Evolutionary conservation across 495 filamentous ascomycete genomes (phyloP), one percentile per base, ranked within the genome.

Genomic region (Entonaema liquescens): DNA sequence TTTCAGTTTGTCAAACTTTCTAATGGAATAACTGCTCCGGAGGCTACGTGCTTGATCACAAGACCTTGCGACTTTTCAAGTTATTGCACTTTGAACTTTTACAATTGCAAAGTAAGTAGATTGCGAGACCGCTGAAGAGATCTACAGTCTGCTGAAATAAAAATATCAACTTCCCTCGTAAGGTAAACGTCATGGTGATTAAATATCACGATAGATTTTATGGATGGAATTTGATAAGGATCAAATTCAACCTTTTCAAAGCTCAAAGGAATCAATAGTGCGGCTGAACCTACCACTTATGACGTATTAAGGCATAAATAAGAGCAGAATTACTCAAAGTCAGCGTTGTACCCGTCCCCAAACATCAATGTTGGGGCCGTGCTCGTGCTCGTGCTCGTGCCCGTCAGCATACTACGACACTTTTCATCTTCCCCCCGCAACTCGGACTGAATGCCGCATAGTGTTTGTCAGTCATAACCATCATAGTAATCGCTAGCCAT

Each of bases 1-100:
- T 47, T 47, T 47, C 42, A 11, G 19, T 47, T 47, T 47, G 42
- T 47, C 42, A 47, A 47, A 21, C 19, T 47, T 47, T 47, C 42
- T 12, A 21, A 19, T 1, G 8, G 2, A 47, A 47, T 47, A 47
- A 12, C 17, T 47, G 17, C 19, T 8, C 17, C 19, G 6, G 17
- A 47, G 8, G 42, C 42, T 23, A 47, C 11, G 19, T 23, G 11
- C n/a, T 47, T 47, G 42, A 21, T 47, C 42, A 11, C 8, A 8
- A 47, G 42, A 8, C 42, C 1, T 44, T 44, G 17, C 17, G 19
- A 44, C 17, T 44, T 44, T 8, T 9, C 7, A 9, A 44, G 40
- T 19, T 47, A 23, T 47, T 47, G 17, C 9, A 44, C 40, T 1
- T 42, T 42, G n/a, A 6, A 13, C 13, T n/a, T 40, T 40, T 9